Evolutionary conservation across 495 filamentous ascomycete species (phyloP).

Genomic region (Penicillium dipodomyicola): DNA sequence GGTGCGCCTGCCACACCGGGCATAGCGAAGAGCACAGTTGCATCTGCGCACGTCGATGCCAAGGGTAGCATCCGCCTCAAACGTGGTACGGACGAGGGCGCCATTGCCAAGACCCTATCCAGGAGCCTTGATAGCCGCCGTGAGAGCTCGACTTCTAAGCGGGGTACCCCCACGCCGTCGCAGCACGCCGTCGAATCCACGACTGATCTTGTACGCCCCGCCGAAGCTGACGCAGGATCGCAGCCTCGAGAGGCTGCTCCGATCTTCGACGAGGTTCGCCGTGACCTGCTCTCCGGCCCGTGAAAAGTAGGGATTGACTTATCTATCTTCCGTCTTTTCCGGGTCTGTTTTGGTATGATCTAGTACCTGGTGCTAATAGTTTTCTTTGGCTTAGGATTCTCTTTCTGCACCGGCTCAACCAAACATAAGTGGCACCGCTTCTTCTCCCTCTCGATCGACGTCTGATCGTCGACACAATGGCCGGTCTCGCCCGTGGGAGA

Average conservation of each 20-base stretch:
- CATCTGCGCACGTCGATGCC: constrained; percentile 82
- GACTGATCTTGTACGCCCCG: constrained; percentile 37
- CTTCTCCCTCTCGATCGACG: constrained; percentile 23
- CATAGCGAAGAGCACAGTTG: constrained; percentile 83
- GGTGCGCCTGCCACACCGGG: constrained; percentile 93
- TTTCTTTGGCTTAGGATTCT: neutral
- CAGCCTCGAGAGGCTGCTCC: constrained; percentile 38
- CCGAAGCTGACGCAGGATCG: constrained; percentile 31
- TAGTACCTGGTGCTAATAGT: constrained; percentile 6
- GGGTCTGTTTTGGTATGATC: constrained; percentile 11
- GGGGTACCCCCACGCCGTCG: constrained; percentile 46
- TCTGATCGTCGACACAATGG: constrained; percentile 26
- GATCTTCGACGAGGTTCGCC: constrained; percentile 52
- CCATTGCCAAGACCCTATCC: constrained; percentile 72
- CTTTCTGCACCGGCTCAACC: constrained; percentile 6
- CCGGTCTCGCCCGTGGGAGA: constrained; percentile 50
- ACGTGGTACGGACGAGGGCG: constrained; percentile 51
- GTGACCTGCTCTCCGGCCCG: constrained; percentile 46
- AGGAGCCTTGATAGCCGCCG: constrained; percentile 87
- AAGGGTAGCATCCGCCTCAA: constrained; percentile 65
- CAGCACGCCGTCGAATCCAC: constrained; percentile 38
- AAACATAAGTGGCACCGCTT: constrained; percentile 7
- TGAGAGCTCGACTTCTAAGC: constrained; percentile 78
- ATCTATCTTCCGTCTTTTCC: constrained; percentile 21
- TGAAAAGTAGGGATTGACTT: constrained; percentile 34